Evolutionary conservation across 2,329 filamentous ascomycete species (phyloP), one percentile per base, ranked within the genome.

Genomic region (Thyridium curvatum): DNA sequence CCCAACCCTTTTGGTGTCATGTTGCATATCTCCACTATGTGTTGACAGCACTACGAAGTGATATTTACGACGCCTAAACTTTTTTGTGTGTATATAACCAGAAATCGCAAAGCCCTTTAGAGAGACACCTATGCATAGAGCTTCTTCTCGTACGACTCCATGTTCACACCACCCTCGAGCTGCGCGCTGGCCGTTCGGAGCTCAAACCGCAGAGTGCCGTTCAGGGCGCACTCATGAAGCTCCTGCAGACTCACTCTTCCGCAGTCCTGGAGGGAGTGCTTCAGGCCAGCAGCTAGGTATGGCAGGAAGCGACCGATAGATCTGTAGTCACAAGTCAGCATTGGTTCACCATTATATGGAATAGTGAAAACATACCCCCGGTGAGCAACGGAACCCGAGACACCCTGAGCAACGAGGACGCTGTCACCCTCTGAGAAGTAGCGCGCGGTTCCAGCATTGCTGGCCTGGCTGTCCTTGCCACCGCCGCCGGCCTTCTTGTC

Each of bases 131-230:
- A 96, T 55, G 89, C 88, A 68, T 94, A 98, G 51, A 98, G 84
- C 79, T 97, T 98, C 85, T 98, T 98, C 75, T 97, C 93, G 62
- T 94, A 97, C 61, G 87, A 91, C 72, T 97, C 89, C 76, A 98
- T 89, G 70, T 97, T 94, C 45, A 98, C 90, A 60, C 91, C 93
- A 48, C 93, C 93, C 74, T 98, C 93, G 43, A 94, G 77, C 77
- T 95, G 89, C 37, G 93, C 93, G 64, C 89, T 95, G 43, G 89
- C 85, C 45, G 89, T 97, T 54, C 93, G 78, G 56, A 97, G 75
- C 74, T 98, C 93, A 60, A 98, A 98, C 55, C 93, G 81, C 40
- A 96, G 82, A 36, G 69, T 78, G 44, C 90, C 88, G 26, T 79
- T 72, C 49, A 71, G 66, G 18, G 95, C 90, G 50, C 77, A 77